Base-by-base conservation (phyloP, 2,329 filamentous ascomycete species). In the Amauroascus verrucosus region DNA sequence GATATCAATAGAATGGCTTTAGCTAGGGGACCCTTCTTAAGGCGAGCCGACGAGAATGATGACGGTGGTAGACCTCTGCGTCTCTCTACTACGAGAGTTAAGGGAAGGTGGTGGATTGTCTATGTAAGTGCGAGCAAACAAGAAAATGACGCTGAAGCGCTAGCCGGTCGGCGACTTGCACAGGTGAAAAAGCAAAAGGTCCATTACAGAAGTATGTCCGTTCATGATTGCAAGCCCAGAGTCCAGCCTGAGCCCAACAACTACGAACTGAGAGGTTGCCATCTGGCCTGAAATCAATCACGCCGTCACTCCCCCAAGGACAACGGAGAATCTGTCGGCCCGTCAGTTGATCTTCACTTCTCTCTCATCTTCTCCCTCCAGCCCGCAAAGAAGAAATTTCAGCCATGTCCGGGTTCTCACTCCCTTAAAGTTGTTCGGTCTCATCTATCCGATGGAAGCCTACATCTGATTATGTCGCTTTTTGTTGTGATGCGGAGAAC, bases 401-500 rank as follows among this genome's bases (percentile, higher is more conserved):
- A n/a, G n/a, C n/a, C n/a, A n/a, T n/a, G n/a, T n/a, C n/a, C n/a
- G n/a, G 26, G 18, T 18, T 28, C 8, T 14, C 20, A 30, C 20
- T 33, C 33, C 9, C n/a, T 49, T 38, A 14, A 49, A 26, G 16
- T 14, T 28, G 8, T 16, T 46, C 11, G 11, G 7, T 37, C 22
- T 24, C n/a, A 18, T 7, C 18, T 24, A 13, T 8, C 14, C 18
- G 16, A 51, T 51, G 49, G 40, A 20, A 40, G 18, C 11, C 16
- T 14, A 22, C 26, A 30, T 32, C 28, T 9, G 22, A 41, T 20
- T 13, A 56, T 50, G 48, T 48, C 51, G 5, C 40, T 50, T 37
- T 20, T 48, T 30, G 43, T 44, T 37, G 51, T 54, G 13, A 30
- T 24, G 47, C 43, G 54, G 28, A 50, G 48, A 14, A 16, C 18